A percentile compares a stretch with the other conserved stretches of the same genome.
phyloP scores from a whole-genome alignment of 495 filamentous ascomycete genomes.

The Penicillium coprophilum region DNA sequence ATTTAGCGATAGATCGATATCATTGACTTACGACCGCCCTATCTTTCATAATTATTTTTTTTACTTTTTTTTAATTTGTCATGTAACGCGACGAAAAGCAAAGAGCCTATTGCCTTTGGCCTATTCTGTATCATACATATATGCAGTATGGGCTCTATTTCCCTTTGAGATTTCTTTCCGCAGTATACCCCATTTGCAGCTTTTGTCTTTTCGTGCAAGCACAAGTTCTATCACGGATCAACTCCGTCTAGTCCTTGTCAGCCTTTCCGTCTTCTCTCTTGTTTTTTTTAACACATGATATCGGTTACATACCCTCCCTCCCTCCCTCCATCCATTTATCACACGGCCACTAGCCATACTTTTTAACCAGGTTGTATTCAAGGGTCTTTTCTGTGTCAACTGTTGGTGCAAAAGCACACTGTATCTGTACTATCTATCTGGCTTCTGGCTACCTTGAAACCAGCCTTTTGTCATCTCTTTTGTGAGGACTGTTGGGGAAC shows the following conservation, averaged over 20 bases:
- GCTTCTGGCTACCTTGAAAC: neutral
- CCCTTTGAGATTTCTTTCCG: conserved; percentile 11
- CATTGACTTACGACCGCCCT: conserved; percentile 28
- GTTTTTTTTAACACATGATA: neutral
- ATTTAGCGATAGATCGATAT: conserved; percentile 34
- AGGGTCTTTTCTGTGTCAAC: neutral
- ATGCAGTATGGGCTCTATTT: conserved; percentile 1
- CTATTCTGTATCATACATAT: neutral
- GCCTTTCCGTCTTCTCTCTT: neutral
- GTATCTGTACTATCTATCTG: conserved; percentile 6
- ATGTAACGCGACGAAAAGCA: conserved; percentile 21
- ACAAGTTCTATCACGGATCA: neutral
- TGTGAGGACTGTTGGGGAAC: neutral
- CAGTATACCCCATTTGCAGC: conserved; percentile 30
- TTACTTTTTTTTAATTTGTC: conserved; percentile 8
- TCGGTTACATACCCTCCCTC: neutral
- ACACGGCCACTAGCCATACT: neutral
- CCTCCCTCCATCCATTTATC: neutral
- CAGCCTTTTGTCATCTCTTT: neutral
- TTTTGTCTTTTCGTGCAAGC: neutral
- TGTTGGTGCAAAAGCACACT: neutral
- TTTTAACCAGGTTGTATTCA: neutral
- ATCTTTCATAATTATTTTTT: conserved; percentile 13
- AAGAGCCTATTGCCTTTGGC: conserved; percentile 5
- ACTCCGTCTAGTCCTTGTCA: neutral